Evolutionary conservation across 768 basidiomycete species (phyloP).

Genomic region (Auriculariales sp.): DNA sequence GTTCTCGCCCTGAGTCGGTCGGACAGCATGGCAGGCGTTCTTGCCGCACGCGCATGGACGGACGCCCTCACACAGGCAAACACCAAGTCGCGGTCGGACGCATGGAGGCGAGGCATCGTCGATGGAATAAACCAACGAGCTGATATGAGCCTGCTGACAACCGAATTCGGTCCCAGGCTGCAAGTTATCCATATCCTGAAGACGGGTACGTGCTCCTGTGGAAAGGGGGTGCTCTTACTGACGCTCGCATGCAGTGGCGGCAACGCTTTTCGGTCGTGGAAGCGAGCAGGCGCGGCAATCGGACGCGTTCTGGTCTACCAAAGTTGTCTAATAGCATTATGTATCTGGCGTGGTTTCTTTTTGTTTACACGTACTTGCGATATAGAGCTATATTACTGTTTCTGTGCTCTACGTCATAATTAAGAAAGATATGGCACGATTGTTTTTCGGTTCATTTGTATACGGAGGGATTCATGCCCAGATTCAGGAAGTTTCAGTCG

Average conservation of each 20-base stretch:
- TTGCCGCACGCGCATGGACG: conserved; percentile 42
- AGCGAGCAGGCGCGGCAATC: conserved; percentile 34
- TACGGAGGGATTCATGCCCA: no score
- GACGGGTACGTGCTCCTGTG: conserved; percentile 22
- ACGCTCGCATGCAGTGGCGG: conserved; percentile 22
- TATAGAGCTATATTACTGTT: no score
- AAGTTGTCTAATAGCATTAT: neutral
- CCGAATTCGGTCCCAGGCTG: conserved; percentile 37
- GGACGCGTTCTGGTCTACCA: conserved; percentile 27
- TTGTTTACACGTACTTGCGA: no score
- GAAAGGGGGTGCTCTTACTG: neutral
- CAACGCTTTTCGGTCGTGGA: conserved; percentile 30
- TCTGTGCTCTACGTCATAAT: no score
- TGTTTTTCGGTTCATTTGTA: no score
- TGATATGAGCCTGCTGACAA: conserved; percentile 35
- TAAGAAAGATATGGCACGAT: no score
- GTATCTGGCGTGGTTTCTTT: no score
- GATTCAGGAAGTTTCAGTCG: no score
- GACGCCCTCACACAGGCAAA: conserved; percentile 27
- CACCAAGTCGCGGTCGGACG: conserved; percentile 19
- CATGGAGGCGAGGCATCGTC: conserved; percentile 6
- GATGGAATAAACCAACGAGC: conserved; percentile 33
- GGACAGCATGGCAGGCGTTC: conserved; percentile 40
- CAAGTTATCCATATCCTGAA: conserved; percentile 40
- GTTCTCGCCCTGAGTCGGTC: conserved; percentile 39